These are phyloP conservation scores for Trichoderma koningii DNA, from an alignment of 2,329 filamentous ascomycete species.

Conservation along the genomic window DNA sequence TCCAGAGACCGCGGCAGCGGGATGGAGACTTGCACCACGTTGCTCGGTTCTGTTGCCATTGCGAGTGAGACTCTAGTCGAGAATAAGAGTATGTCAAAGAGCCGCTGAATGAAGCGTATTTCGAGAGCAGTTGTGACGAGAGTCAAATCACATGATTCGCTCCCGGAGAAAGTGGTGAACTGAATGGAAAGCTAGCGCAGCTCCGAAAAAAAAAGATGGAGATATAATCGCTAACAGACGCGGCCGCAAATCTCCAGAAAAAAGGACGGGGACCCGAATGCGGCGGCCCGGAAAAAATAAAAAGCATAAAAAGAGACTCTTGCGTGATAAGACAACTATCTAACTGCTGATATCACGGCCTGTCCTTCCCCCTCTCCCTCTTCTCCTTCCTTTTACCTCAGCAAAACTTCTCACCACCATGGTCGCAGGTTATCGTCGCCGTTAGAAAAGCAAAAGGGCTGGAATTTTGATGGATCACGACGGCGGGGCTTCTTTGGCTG, in stretches of 20 bases:
- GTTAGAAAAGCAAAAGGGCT: constrained; percentile 25
- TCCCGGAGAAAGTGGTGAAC: neutral
- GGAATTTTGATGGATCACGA: constrained; percentile 20
- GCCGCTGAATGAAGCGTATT: neutral
- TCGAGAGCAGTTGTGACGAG: neutral
- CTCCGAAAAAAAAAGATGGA: neutral
- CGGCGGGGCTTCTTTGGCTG: constrained; percentile 24
- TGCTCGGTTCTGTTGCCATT: constrained; percentile 34
- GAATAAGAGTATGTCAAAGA: neutral
- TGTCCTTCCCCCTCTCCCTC: neutral
- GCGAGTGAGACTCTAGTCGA: neutral
- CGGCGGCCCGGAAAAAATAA: constrained; percentile 19
- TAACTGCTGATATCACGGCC: neutral
- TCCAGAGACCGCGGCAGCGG: constrained; percentile 62
- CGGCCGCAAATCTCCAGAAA: constrained; percentile 14
- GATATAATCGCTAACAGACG: neutral
- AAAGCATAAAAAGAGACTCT: constrained; percentile 13
- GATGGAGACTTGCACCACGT: constrained; percentile 53
- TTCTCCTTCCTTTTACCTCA: neutral
- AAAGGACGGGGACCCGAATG: constrained; percentile 12
- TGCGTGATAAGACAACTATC: neutral
- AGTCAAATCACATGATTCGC: constrained; percentile 33
- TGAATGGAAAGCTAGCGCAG: constrained; percentile 2
- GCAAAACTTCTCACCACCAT: constrained; percentile 14
- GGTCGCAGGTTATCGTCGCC: constrained; percentile 15